Evolutionary conservation across 2,329 filamentous ascomycete genomes (phyloP).

Genomic region (Cladophialophora psammophila): DNA sequence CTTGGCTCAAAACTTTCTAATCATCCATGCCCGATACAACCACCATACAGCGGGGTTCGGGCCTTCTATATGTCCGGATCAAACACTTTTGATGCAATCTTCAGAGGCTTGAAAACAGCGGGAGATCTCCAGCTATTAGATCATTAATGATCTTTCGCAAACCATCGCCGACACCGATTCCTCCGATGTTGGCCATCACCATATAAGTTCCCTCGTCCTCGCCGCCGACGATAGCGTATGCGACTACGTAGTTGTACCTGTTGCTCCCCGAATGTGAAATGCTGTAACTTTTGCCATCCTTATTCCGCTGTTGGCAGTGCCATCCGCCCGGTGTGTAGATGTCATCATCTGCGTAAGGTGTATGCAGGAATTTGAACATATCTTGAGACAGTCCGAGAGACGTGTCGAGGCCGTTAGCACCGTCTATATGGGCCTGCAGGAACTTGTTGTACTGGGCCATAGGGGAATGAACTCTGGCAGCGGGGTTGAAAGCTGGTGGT

Average conservation of each 20-base stretch:
- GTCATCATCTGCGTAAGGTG: not conserved
- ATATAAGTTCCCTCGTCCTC: not conserved
- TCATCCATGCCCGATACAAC: too few relatives aligned
- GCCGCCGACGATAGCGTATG: not conserved
- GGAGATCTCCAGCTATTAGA: not conserved
- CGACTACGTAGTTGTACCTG: not conserved
- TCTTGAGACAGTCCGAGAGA: conserved; percentile 5
- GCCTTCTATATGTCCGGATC: too few relatives aligned
- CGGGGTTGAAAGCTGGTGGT: conserved; percentile 11
- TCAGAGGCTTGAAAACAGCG: not conserved
- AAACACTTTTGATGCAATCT: not conserved
- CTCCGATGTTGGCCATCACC: not conserved
- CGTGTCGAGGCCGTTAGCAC: not conserved
- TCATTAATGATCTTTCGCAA: not conserved
- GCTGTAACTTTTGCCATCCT: not conserved
- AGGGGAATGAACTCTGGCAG: conserved; percentile 1
- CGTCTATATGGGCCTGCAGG: conserved; percentile 4
- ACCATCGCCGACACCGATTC: not conserved
- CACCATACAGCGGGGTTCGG: too few relatives aligned
- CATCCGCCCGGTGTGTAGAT: not conserved
- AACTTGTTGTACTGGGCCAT: conserved; percentile 15
- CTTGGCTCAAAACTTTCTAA: too few relatives aligned
- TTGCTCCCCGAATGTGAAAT: not conserved
- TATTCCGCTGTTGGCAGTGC: not conserved
- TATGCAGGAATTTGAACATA: conserved; percentile 10